Evolutionary conservation across 805 yeast genomes (phyloP), one percentile per base, ranked within the genome.

Genomic region (Candida chauliodis): DNA sequence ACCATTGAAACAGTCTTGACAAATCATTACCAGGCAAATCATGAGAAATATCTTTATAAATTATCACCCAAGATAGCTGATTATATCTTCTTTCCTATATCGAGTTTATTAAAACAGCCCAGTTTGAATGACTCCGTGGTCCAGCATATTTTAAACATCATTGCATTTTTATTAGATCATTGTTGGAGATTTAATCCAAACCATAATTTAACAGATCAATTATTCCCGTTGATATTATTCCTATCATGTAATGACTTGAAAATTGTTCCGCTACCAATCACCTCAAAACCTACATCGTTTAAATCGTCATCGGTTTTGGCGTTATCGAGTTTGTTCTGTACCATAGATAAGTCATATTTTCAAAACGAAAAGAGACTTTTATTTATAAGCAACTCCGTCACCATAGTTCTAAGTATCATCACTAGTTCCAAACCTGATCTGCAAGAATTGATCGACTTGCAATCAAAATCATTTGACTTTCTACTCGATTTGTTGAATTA

Each of bases 71-170:
- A 55, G 14, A 38, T 68, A 8, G 72, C 71, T 0, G 73, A 67
- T 50, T 67, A 67, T 42, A 50, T 68, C 2, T 68, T 68, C 42
- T 63, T 61, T 36, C 74, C 74, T 2, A 23, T 67, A 11, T 53
- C 71, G 4, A 52, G 46, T 32, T 43, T 64, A 21, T 44, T 68
- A 16, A 60, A 63, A 43, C 58, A 52, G 21, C 50, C 56, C 5
- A 30, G 25, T 4, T 48, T 66, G 5, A 42, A 44, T 13, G 54
- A 47, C n/a, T 20, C 38, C 1, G 51, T 56, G 2, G 45, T 51
- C 3, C 43, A 41, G 13, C 47, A 54, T 30, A 45, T 65, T 4
- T 48, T 68, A 15, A 44, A 47, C 3, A 54, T 66, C 5, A 34
- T 66, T 5, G 52, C 55, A 4, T 61, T 59, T 34, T 52, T 68